Percentiles rank a stretch among this genome's conserved stretches.
These are phyloP conservation scores for Cercophora newfieldiana DNA, from an alignment of 495 filamentous ascomycete species.

Conservation along the genomic window DNA sequence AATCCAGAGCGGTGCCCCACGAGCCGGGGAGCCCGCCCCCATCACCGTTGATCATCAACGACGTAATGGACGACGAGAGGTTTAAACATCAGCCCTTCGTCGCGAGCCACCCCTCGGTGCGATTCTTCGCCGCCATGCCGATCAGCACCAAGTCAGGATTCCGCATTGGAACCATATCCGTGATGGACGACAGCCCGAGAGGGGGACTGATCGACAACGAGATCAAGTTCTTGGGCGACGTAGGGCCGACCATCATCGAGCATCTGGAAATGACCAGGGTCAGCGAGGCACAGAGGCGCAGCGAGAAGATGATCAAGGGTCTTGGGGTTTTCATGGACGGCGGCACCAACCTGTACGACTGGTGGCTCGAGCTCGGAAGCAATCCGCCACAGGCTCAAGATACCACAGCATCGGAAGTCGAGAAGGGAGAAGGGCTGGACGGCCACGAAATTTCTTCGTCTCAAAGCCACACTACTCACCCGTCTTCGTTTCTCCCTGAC, in stretches of 20 bases:
- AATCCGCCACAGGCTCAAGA: not conserved
- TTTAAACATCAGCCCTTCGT: slow-evolving; percentile 23
- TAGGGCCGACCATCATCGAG: slow-evolving; percentile 39
- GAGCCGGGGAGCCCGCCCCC: slow-evolving; percentile 1
- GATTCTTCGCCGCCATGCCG: slow-evolving; percentile 22
- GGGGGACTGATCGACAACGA: slow-evolving; percentile 3
- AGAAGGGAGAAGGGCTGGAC: slow-evolving; percentile 10
- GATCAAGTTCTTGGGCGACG: slow-evolving; percentile 35
- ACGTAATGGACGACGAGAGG: slow-evolving; percentile 17
- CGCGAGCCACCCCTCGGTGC: slow-evolving; percentile 19
- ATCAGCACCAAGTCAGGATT: slow-evolving; percentile 21
- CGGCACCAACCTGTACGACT: slow-evolving; percentile 31
- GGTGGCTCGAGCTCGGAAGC: slow-evolving; percentile 32
- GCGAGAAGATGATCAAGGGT: slow-evolving; percentile 41
- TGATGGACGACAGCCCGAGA: slow-evolving; percentile 21
- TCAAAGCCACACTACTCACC: slow-evolving; percentile 6
- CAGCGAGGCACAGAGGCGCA: slow-evolving; percentile 31
- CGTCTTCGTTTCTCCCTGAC: not conserved
- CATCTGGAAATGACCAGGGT: slow-evolving; percentile 38
- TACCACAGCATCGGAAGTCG: slow-evolving; percentile 3
- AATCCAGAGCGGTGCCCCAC: not conserved
- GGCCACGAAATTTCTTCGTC: not conserved
- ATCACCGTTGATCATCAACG: slow-evolving; percentile 22
- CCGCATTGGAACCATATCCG: slow-evolving; percentile 21
- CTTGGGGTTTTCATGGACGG: slow-evolving; percentile 42